Evolutionary conservation across 2,329 filamentous ascomycete species (phyloP), one percentile per base, ranked within the genome.

Genomic region (Diaporthe velutina): DNA sequence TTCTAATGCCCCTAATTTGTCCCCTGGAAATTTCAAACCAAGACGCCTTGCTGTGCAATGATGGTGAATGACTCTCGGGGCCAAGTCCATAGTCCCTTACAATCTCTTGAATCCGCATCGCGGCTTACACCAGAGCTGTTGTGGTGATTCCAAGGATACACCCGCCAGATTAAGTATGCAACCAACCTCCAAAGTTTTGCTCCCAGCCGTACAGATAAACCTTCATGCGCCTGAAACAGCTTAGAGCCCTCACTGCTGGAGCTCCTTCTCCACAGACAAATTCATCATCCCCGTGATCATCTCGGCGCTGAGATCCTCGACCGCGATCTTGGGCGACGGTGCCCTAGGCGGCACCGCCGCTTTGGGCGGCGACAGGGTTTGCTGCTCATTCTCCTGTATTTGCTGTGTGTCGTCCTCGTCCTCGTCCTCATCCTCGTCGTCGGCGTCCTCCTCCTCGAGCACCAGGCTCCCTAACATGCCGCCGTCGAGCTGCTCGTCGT

Each of bases 271-370:
- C 48, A 90, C 77, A 70, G 85, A 84, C 70, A 92, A 81, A 76
- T 89, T 85, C 82, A 87, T 86, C 83, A 92, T 82, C 72, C 90
- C 90, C 25, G 90, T 91, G 71, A 92, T 91, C 38, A 90, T 78
- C 80, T 92, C 90, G 3, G 89, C 90, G 71, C 85, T 83, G 15
- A 86, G 73, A 77, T 92, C 90, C 75, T 86, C 82, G 8, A 85
- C 80, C 1, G 80, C 79, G 2, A 79, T 74, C 22, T 75, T 78
- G 6, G 78, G 77, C 12, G 64, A 75, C 10, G 71, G 55, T 13
- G 75, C 45, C 48, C 72, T 57, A 30, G 75, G 50, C 45, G 60
- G 58, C 17, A 50, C 28, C 50, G n/a, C 40, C 50, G 22, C 10
- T 73, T 78, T 35, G 58, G 13, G 67, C 72, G 73, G 17, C 77